Percentiles rank a stretch among this genome's conserved stretches.
phyloP scores from a whole-genome alignment of 805 yeast genomes.

The Henningerozyma blattae region DNA sequence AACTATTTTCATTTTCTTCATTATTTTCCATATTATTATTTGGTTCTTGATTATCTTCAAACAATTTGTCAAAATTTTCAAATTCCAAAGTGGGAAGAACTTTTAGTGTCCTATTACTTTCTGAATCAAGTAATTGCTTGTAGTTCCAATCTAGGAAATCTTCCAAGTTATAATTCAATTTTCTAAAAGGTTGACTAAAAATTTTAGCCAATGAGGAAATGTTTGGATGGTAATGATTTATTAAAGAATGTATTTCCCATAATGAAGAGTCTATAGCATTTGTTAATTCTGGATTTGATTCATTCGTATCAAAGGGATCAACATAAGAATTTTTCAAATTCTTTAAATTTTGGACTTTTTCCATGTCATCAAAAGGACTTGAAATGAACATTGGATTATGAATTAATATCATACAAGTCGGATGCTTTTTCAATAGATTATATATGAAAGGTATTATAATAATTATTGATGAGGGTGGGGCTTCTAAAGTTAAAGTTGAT shows the following conservation, averaged over 20 bases:
- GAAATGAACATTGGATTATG: conserved; percentile 35
- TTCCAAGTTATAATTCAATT: conserved; percentile 78
- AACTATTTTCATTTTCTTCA: background rate
- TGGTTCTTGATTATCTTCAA: conserved; percentile 5
- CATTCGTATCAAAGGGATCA: conserved; percentile 60
- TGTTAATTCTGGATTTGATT: conserved; percentile 65
- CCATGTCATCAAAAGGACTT: conserved; percentile 16
- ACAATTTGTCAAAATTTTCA: conserved; percentile 27
- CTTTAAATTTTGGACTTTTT: conserved; percentile 17
- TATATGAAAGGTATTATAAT: conserved; percentile 83
- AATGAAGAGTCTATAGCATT: conserved; percentile 74
- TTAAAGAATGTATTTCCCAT: conserved; percentile 81
- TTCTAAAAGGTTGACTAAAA: conserved; percentile 80
- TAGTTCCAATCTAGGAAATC: conserved; percentile 93
- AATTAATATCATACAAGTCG: conserved; percentile 82
- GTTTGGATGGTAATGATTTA: conserved; percentile 88
- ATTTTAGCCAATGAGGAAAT: conserved; percentile 86
- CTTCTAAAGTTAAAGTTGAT: conserved; percentile 58
- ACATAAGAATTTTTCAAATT: conserved; percentile 19
- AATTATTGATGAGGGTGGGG: conserved; percentile 85
- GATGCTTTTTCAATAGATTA: conserved; percentile 82
- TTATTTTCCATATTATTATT: too few relatives aligned
- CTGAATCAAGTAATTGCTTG: conserved; percentile 49
- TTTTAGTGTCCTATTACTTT: conserved; percentile 49
- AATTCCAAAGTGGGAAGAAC: conserved; percentile 71